These are phyloP conservation scores for Beverwykella pulmonaria DNA, from an alignment of 495 filamentous ascomycete genomes.

Conservation along the genomic window DNA sequence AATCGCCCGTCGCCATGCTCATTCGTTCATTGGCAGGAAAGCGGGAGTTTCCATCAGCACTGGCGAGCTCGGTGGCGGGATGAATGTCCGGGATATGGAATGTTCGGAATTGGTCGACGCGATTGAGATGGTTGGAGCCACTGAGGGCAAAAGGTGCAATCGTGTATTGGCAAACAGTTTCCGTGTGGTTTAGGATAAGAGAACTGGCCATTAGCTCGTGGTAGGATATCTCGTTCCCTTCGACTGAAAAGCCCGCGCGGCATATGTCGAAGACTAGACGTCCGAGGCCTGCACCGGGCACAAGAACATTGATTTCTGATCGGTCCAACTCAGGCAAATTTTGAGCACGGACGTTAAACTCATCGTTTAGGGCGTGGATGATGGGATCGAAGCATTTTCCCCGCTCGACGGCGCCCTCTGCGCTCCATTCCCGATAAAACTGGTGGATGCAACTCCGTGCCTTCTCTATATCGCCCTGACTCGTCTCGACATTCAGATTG, in stretches of 20 bases:
- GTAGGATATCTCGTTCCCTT: conserved; percentile 96
- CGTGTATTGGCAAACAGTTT: conserved; percentile 48
- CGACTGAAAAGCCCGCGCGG: conserved; percentile 68
- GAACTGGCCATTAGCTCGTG: conserved; percentile 86
- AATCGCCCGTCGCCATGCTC: conserved; percentile 86
- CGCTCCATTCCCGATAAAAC: conserved; percentile 94
- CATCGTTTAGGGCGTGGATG: conserved; percentile 59
- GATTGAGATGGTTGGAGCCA: conserved; percentile 75
- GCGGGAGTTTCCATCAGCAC: conserved; percentile 37
- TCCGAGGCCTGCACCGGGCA: conserved; percentile 88
- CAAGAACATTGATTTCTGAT: conserved; percentile 64
- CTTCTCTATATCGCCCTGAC: conserved; percentile 70
- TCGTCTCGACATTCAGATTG: conserved; percentile 44
- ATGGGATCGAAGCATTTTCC: conserved; percentile 74
- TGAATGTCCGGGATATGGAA: conserved; percentile 79
- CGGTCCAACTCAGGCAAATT: conserved; percentile 29
- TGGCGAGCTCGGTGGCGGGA: conserved; percentile 59
- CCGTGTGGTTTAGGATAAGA: conserved; percentile 81
- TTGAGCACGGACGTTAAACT: conserved; percentile 49
- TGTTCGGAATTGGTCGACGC: conserved; percentile 69
- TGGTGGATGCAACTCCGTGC: conserved; percentile 87
- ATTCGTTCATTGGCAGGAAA: conserved; percentile 59
- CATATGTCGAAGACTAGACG: conserved; percentile 86
- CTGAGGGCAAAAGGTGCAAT: conserved; percentile 79
- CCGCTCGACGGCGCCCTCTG: conserved; percentile 72